phyloP scores from a whole-genome alignment of 2,329 filamentous ascomycete genomes.

The Teratosphaeriaceae sp. region DNA sequence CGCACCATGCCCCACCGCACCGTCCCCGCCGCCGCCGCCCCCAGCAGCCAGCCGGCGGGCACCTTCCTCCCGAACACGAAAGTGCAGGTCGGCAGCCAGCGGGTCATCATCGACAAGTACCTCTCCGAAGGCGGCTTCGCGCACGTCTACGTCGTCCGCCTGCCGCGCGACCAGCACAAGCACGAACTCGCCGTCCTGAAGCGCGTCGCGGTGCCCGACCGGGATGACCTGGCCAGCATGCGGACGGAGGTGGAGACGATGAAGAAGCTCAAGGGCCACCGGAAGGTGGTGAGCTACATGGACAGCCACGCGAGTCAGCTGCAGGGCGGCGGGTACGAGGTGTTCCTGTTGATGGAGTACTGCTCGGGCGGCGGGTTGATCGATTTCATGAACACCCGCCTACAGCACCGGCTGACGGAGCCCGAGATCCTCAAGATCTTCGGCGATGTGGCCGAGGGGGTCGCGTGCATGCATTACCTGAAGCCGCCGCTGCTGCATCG shows the following conservation, averaged over 20 bases:
- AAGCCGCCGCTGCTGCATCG: constrained; percentile 88
- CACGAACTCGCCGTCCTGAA: constrained; percentile 83
- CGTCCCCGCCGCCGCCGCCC: background rate
- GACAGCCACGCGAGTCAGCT: constrained; percentile 96
- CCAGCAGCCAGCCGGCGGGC: constrained; percentile 39
- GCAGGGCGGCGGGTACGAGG: constrained; percentile 89
- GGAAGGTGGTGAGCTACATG: constrained; percentile 94
- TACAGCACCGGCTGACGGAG: constrained; percentile 94
- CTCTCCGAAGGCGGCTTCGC: constrained; percentile 97
- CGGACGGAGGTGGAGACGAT: constrained; percentile 98
- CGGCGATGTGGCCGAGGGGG: constrained; percentile 88
- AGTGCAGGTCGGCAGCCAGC: constrained; percentile 89
- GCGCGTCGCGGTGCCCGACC: constrained; percentile 92
- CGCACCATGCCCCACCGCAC: no score
- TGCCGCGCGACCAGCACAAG: constrained; percentile 69
- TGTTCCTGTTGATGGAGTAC: constrained; percentile 97
- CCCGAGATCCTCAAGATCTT: constrained; percentile 98
- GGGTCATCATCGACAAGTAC: constrained; percentile 93
- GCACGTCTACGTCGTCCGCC: constrained; percentile 92
- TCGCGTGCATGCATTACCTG: constrained; percentile 98
- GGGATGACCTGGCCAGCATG: constrained; percentile 91
- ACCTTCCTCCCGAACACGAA: constrained; percentile 93
- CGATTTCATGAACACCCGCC: constrained; percentile 98
- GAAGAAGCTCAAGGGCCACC: constrained; percentile 97
- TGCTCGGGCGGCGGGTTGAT: constrained; percentile 93